These are phyloP conservation scores for Blastobotrys attinorum DNA, from an alignment of 805 yeast species.

Conservation along the genomic window DNA sequence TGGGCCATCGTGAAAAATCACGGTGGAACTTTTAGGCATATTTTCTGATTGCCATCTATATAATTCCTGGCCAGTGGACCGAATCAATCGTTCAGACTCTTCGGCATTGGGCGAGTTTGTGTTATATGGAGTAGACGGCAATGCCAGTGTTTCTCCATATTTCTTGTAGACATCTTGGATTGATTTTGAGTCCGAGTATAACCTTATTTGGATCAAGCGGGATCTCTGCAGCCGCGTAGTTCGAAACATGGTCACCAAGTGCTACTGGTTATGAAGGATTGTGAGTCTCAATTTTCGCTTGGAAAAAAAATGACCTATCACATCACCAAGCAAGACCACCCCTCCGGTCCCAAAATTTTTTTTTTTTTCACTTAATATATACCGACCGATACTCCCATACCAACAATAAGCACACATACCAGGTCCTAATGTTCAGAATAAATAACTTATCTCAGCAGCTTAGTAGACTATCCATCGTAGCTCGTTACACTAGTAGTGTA, in stretches of 20 bases:
- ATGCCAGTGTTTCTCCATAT: constrained; percentile 14
- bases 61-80: constrained; percentile 33
- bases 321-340: too few species aligned
- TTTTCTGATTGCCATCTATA: constrained; percentile 53
- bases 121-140: constrained; percentile 15
- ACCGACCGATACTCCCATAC: too few species aligned
- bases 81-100: constrained; percentile 5
- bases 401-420: too few species aligned
- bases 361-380: not conserved
- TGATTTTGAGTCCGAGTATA: not conserved
- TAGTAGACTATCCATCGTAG: not conserved
- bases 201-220: not conserved
- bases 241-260: not conserved
- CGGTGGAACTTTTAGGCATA: constrained; percentile 26
- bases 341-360: not conserved
- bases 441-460: not conserved
- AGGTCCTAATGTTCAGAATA: not conserved
- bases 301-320: too few species aligned
- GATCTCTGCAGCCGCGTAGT: not conserved
- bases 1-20: constrained; percentile 90
- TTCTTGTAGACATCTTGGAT: constrained; percentile 10
- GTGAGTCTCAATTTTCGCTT: not conserved
- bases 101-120: constrained; percentile 8
- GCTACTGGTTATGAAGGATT: not conserved
- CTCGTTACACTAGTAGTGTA: too few species aligned